Evolutionary conservation across 1,139 yeast species (phyloP).

Genomic region (Pneumocystis sp.): DNA sequence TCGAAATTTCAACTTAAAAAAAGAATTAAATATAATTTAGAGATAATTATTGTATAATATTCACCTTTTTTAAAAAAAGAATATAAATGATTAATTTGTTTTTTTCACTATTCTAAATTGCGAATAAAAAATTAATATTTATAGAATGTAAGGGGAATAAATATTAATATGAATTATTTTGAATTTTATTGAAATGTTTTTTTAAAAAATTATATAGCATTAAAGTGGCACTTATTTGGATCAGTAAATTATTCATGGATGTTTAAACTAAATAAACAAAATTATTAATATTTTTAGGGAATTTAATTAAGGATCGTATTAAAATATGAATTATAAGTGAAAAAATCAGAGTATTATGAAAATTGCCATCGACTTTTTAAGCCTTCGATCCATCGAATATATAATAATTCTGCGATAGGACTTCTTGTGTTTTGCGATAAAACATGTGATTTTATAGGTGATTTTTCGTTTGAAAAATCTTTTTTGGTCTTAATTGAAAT

Average conservation of each 20-base stretch:
- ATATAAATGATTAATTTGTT: not conserved
- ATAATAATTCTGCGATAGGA: constrained; percentile 32
- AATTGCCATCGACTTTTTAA: constrained; percentile 16
- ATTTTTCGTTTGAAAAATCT: not conserved
- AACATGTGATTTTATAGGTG: not conserved
- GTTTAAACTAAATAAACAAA: not conserved
- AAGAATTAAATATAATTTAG: too few species aligned
- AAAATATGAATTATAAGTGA: not conserved
- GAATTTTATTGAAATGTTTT: not conserved
- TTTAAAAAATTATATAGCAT: not conserved
- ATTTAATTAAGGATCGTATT: not conserved
- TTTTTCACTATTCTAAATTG: not conserved
- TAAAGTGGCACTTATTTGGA: not conserved
- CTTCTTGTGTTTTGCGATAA: constrained; percentile 22
- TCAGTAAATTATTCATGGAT: not conserved
- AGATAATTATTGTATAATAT: not conserved
- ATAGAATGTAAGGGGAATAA: not conserved
- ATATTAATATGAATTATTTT: not conserved
- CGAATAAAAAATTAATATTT: not conserved
- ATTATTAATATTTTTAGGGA: not conserved
- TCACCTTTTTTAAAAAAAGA: not conserved
- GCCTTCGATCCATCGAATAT: constrained; percentile 35
- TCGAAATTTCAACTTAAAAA: not conserved
- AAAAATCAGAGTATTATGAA: constrained; percentile 1
- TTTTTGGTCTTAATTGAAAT: not conserved